Evolutionary conservation across 1,284 basidiomycete genomes (phyloP).

Genomic region (Thecaphora frezii): DNA sequence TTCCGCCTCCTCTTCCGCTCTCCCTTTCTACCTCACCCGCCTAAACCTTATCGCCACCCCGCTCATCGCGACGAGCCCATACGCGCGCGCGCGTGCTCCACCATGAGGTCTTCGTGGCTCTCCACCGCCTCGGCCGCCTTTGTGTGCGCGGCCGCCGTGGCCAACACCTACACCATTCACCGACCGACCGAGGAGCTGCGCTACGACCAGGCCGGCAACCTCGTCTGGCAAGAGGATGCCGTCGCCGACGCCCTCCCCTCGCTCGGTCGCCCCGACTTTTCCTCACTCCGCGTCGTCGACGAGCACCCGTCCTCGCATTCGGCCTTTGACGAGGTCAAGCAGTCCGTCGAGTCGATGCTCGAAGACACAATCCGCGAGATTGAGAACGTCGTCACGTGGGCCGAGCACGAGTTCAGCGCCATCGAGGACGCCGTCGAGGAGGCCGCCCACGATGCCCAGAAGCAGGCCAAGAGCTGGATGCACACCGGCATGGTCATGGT

Average conservation of each 20-base stretch:
- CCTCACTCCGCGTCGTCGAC: slow-evolving; percentile 17
- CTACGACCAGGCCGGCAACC: slow-evolving; percentile 42
- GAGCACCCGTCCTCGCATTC: slow-evolving; percentile 23
- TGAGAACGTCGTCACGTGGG: slow-evolving; percentile 44
- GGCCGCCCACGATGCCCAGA: slow-evolving; percentile 20
- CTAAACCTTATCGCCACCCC: too few species aligned
- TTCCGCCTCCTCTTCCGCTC: too few species aligned
- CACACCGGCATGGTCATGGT: slow-evolving; percentile 61
- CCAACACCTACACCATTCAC: slow-evolving; percentile 33
- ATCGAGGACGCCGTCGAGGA: slow-evolving; percentile 35
- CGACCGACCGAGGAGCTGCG: slow-evolving; percentile 41
- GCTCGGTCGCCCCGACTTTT: slow-evolving; percentile 46
- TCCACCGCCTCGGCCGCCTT: slow-evolving; percentile 43
- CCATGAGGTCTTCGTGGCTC: slow-evolving; percentile 50
- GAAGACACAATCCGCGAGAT: slow-evolving; percentile 52
- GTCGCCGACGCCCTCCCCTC: slow-evolving; percentile 14
- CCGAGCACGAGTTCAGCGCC: slow-evolving; percentile 54
- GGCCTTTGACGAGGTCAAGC: slow-evolving; percentile 57
- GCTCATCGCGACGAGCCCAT: too few species aligned
- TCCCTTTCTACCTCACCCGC: too few species aligned
- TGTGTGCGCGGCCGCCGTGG: slow-evolving; percentile 43
- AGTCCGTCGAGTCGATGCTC: slow-evolving; percentile 61
- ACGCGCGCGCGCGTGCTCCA: too few species aligned
- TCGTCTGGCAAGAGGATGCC: slow-evolving; percentile 40
- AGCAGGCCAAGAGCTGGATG: slow-evolving; percentile 34